A percentile compares a stretch with the other conserved stretches of the same genome.
Evolutionary conservation across 345 rosid species (phyloP).

Genomic region (Eutrema heterophyllum): DNA sequence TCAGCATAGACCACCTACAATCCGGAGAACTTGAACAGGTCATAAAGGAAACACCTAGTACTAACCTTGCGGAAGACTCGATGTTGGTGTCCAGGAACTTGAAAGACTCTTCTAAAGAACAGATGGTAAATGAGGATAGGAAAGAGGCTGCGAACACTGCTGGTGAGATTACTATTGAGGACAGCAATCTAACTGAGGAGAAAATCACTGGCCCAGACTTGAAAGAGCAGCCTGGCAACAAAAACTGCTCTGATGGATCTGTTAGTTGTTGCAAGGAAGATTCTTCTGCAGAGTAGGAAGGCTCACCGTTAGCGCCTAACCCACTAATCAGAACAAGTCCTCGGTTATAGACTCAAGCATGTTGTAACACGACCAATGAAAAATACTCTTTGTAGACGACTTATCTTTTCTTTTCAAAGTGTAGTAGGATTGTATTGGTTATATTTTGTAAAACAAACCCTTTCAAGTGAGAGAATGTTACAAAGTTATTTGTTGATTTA

Average conservation of each 20-base stretch:
- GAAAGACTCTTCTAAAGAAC: slow-evolving; percentile 37
- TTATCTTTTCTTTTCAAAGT: not conserved
- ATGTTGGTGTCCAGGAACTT: not conserved
- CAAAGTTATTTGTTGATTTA: not conserved
- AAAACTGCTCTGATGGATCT: slow-evolving; percentile 7
- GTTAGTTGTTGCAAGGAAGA: slow-evolving; percentile 31
- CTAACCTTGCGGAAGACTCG: slow-evolving; percentile 28
- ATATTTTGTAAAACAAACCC: not conserved
- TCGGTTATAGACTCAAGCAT: not conserved
- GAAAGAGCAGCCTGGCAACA: slow-evolving; percentile 23
- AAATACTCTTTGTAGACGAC: not conserved
- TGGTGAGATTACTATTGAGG: slow-evolving; percentile 18
- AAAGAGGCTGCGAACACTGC: slow-evolving; percentile 23
- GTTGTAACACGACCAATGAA: not conserved
- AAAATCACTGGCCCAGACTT: slow-evolving; percentile 10
- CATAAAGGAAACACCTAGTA: slow-evolving; percentile 20
- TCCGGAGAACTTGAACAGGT: slow-evolving; percentile 18
- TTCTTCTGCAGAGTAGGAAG: slow-evolving; percentile 20
- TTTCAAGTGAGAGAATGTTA: not conserved
- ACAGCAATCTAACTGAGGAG: slow-evolving; percentile 20
- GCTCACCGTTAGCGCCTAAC: slow-evolving; percentile 25
- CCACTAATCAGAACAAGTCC: slow-evolving; percentile 32
- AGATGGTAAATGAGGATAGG: slow-evolving; percentile 21
- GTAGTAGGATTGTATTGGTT: not conserved
- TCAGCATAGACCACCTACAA: slow-evolving; percentile 22